Evolutionary conservation across 352 stramenopile species (phyloP).

Genomic region (Phytophthora rubi): DNA sequence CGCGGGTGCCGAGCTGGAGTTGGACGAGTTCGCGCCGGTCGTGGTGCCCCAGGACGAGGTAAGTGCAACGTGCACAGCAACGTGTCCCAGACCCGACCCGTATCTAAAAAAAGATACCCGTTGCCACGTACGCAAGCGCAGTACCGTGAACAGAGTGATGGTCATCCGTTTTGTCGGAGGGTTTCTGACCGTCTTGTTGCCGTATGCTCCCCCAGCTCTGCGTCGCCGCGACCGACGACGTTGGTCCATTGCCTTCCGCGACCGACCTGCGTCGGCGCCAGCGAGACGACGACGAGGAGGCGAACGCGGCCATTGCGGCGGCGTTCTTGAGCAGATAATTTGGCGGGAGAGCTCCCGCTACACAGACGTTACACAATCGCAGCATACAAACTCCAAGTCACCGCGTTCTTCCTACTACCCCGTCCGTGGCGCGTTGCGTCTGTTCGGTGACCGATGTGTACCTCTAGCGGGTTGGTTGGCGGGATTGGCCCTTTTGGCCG

Average conservation of each 20-base stretch:
- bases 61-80: background rate
- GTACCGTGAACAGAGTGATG: conserved; percentile 26
- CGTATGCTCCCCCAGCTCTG: conserved; percentile 18
- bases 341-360: conserved; percentile 5
- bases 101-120: conserved; percentile 27
- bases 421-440: background rate
- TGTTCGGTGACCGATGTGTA: background rate
- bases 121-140: conserved; percentile 11
- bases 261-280: conserved; percentile 7
- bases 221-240: background rate
- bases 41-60: conserved; percentile 53
- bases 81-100: background rate
- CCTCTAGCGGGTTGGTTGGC: conserved; percentile 29
- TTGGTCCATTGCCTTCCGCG: background rate
- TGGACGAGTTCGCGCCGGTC: conserved; percentile 59
- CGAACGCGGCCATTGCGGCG: conserved; percentile 41
- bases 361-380: background rate
- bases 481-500: background rate
- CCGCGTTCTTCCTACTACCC: background rate
- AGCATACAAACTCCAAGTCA: conserved; percentile 31
- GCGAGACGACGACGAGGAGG: conserved; percentile 30
- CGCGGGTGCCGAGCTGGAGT: conserved; percentile 25
- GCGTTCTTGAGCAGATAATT: conserved; percentile 35
- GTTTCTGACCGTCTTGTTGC: conserved; percentile 22
- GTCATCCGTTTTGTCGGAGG: conserved; percentile 4